Evolutionary conservation across 164 flowering plant species (phyloP).

Genomic region (Hamamelis virginiana): DNA sequence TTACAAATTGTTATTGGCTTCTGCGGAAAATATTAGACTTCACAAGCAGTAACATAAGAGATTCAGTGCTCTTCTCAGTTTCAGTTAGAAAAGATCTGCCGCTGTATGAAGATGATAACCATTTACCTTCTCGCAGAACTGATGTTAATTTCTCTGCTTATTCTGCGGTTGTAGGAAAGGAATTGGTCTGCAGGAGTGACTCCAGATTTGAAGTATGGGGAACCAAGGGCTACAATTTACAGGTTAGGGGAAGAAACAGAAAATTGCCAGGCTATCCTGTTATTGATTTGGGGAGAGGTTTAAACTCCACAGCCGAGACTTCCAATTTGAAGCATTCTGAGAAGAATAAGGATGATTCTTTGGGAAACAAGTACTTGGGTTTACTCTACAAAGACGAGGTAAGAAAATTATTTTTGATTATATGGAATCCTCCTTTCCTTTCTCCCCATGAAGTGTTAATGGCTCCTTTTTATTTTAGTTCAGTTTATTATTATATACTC

Average conservation of each 20-base stretch:
- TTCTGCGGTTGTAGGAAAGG: conserved; percentile 79
- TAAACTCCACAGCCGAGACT: conserved; percentile 39
- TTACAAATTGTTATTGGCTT: conserved; percentile 93
- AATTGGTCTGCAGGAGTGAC: conserved; percentile 71
- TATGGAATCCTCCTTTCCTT: background rate
- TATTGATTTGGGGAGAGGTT: conserved; percentile 50
- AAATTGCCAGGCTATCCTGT: conserved; percentile 74
- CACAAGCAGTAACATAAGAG: conserved; percentile 64
- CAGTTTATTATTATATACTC: background rate
- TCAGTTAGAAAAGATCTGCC: conserved; percentile 48
- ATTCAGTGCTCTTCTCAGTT: conserved; percentile 77
- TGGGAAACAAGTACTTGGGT: conserved; percentile 53
- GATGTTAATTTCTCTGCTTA: conserved; percentile 88
- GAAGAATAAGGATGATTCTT: conserved; percentile 28
- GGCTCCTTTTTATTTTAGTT: too few relatives aligned
- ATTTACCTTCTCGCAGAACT: conserved; percentile 84
- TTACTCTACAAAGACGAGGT: conserved; percentile 77
- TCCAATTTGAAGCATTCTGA: conserved; percentile 21
- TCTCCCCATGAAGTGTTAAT: too few relatives aligned
- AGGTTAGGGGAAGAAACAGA: conserved; percentile 65
- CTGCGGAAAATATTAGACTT: conserved; percentile 77
- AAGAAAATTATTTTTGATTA: conserved; percentile 10
- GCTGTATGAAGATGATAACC: conserved; percentile 51
- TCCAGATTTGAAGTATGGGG: conserved; percentile 93
- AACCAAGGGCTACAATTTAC: conserved; percentile 76